phyloP scores from a whole-genome alignment of 352 stramenopile species.

The Globisporangium abappressorium region DNA sequence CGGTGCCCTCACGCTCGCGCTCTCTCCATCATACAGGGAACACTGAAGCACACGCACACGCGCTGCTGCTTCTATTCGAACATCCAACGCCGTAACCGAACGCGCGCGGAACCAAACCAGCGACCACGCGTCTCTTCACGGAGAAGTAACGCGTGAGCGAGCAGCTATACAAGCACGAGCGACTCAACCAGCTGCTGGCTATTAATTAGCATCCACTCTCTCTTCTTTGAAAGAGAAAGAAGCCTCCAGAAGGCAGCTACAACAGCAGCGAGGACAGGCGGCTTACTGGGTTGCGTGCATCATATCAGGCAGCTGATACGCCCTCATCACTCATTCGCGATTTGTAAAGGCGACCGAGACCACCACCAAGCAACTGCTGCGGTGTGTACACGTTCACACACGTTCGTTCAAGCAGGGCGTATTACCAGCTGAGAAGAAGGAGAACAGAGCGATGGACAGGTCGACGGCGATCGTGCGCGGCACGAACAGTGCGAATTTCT shows the following conservation, averaged over 20 bases:
- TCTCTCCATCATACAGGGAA: not conserved
- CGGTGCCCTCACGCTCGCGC: not conserved
- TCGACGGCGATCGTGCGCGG: constrained; percentile 50
- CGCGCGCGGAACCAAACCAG: constrained; percentile 5
- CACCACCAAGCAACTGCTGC: not conserved
- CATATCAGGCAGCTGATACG: not conserved
- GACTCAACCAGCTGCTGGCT: not conserved
- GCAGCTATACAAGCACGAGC: not conserved
- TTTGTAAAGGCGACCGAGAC: not conserved
- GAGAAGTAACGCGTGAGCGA: not conserved
- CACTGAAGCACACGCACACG: not conserved
- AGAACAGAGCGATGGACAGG: constrained; percentile 26
- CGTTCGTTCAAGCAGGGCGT: not conserved
- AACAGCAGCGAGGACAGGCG: constrained; percentile 1
- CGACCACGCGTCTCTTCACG: not conserved
- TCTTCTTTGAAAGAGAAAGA: not conserved
- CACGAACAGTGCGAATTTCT: constrained; percentile 59
- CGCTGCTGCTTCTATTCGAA: not conserved
- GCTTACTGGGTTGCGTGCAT: not conserved
- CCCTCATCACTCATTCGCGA: not conserved
- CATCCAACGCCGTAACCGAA: not conserved
- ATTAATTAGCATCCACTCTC: not conserved
- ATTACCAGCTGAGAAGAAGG: constrained; percentile 3
- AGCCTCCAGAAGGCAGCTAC: not conserved
- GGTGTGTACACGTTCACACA: not conserved